phyloP scores from a whole-genome alignment of 495 filamentous ascomycete species.

The Tuber indicum region DNA sequence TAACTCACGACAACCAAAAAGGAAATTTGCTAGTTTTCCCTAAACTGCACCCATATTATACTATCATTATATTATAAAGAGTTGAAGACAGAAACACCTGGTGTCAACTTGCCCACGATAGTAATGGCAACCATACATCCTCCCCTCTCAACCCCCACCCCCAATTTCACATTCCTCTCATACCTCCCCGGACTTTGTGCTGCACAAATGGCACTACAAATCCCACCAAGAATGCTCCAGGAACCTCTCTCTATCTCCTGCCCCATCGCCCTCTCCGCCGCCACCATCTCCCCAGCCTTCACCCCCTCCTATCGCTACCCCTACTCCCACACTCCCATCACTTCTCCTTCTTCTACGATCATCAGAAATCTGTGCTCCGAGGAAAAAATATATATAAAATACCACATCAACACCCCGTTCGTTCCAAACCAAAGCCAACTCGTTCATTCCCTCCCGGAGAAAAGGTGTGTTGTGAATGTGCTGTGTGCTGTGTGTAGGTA shows the following conservation, averaged over 20 bases:
- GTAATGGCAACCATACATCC: constrained; percentile 5
- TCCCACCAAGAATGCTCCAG: constrained; percentile 3
- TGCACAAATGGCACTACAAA: not conserved
- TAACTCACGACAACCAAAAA: no score
- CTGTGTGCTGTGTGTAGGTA: not conserved
- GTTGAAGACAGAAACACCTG: not conserved
- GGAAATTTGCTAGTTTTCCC: no score
- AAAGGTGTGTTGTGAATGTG: constrained; percentile 8
- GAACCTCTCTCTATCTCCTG: constrained; percentile 12
- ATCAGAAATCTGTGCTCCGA: constrained; percentile 8
- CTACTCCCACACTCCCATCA: constrained; percentile 78
- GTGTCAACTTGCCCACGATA: constrained; percentile 2
- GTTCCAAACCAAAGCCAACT: constrained; percentile 19
- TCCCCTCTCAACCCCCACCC: not conserved
- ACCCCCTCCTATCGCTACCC: constrained; percentile 79
- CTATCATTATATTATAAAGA: not conserved
- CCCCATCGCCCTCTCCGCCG: not conserved
- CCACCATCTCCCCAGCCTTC: constrained; percentile 22
- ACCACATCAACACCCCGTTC: constrained; percentile 14
- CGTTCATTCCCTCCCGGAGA: not conserved
- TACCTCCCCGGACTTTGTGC: not conserved
- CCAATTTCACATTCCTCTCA: not conserved
- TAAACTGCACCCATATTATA: not conserved
- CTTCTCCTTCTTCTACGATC: constrained; percentile 3
- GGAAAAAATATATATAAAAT: constrained; percentile 12